A percentile compares a stretch with the other conserved stretches of the same genome.
Conservation (phyloP, 331 rosid genomes). For the Cucumis variabilis region DNA sequence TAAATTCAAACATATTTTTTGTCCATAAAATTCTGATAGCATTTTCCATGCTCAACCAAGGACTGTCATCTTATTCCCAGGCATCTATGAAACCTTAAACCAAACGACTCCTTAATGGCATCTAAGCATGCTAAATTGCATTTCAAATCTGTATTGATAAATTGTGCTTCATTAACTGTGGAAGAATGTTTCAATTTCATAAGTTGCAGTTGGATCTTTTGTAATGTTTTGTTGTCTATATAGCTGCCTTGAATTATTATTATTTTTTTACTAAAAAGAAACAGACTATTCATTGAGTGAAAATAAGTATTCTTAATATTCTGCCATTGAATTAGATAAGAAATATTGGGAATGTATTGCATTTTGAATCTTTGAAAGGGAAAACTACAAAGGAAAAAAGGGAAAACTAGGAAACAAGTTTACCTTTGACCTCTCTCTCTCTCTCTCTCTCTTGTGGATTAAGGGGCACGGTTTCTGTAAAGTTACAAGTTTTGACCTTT, state of each 20-base stretch:
- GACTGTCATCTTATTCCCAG: too few species aligned
- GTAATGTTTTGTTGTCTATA: neutral
- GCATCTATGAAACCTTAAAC: too few species aligned
- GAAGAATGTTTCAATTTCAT: neutral
- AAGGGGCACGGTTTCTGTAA: neutral
- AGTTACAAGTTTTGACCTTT: neutral
- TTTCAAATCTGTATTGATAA: conserved; percentile 3
- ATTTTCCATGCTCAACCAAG: too few species aligned
- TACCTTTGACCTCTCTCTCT: neutral
- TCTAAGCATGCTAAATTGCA: neutral
- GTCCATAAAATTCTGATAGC: too few species aligned
- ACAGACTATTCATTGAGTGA: neutral
- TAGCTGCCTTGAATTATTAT: neutral
- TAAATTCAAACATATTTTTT: too few species aligned
- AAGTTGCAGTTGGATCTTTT: neutral
- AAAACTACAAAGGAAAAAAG: neutral
- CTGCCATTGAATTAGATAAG: neutral
- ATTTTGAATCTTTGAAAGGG: neutral
- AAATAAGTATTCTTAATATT: neutral
- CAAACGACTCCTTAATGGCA: neutral
- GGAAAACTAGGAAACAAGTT: neutral
- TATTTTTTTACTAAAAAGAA: too few species aligned
- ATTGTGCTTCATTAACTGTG: neutral
- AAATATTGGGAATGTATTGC: neutral
- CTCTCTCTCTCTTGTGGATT: neutral